Conservation (phyloP, 208 protist species). For the Naegleria fowleri region DNA sequence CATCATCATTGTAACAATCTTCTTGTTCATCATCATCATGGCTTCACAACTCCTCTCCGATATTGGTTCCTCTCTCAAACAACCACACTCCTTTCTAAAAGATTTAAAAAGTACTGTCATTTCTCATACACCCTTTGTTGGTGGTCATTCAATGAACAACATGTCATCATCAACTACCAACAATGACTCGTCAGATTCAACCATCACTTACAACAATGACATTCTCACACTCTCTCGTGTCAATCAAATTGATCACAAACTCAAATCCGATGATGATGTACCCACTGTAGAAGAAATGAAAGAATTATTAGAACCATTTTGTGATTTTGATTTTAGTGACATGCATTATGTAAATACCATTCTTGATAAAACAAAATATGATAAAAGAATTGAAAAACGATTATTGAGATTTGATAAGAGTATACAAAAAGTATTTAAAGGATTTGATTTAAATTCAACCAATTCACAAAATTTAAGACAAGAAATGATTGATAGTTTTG, state of each 20-base stretch:
- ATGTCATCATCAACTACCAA: too few relatives aligned
- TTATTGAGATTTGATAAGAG: background rate
- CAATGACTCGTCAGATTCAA: too few relatives aligned
- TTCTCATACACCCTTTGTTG: too few relatives aligned
- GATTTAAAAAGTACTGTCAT: too few relatives aligned
- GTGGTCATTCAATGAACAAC: too few relatives aligned
- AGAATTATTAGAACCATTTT: constrained; percentile 1
- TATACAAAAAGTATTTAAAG: background rate
- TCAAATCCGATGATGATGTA: background rate
- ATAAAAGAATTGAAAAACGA: background rate
- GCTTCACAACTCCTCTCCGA: too few relatives aligned
- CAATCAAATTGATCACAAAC: background rate
- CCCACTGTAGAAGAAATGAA: background rate
- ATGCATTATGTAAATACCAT: background rate
- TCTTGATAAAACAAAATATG: background rate
- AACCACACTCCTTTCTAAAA: too few relatives aligned
- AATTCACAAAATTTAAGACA: background rate
- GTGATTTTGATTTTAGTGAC: background rate
- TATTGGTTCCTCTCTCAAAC: too few relatives aligned
- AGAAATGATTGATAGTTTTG: background rate
- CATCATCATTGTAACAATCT: too few relatives aligned
- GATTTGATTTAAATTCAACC: background rate
- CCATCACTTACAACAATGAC: background rate
- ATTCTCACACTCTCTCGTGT: background rate
- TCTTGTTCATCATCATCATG: too few relatives aligned